Conservation (phyloP, 805 yeast genomes). For the Kregervanrija fluxuum region DNA sequence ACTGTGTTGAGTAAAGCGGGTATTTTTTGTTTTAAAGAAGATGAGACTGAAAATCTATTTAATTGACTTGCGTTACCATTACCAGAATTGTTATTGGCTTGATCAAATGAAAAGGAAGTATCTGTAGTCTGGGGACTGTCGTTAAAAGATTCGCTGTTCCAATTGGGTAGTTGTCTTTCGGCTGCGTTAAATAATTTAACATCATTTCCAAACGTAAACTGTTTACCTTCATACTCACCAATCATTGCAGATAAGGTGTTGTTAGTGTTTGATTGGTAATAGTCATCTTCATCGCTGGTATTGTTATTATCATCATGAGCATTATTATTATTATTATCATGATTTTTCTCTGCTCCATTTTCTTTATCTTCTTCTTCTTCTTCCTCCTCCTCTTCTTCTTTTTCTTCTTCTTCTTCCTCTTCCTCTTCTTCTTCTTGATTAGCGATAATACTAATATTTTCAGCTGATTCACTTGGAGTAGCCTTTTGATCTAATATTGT, state of each 20-base stretch:
- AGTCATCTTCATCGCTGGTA: not conserved
- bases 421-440: slow-evolving; percentile 3
- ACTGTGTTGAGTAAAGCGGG: too few species aligned
- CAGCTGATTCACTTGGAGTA: too few species aligned
- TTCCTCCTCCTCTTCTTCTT: too few species aligned
- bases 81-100: too few species aligned
- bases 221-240: slow-evolving; percentile 12
- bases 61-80: too few species aligned
- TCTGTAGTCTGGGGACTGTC: too few species aligned
- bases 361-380: too few species aligned
- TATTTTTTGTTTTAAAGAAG: too few species aligned
- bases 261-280: not conserved
- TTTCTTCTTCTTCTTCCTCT: not conserved
- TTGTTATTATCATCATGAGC: not conserved
- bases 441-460: not conserved
- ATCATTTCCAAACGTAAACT: slow-evolving; percentile 4
- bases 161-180: too few species aligned
- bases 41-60: too few species aligned
- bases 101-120: too few species aligned
- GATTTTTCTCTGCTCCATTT: not conserved
- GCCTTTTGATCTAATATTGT: not conserved
- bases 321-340: not conserved
- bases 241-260: slow-evolving; percentile 8
- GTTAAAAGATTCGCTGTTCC: too few species aligned
- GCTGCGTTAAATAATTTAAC: slow-evolving; percentile 2